Base-by-base conservation (phyloP, 306 rosid species). In the Dalbergia cultrata region DNA sequence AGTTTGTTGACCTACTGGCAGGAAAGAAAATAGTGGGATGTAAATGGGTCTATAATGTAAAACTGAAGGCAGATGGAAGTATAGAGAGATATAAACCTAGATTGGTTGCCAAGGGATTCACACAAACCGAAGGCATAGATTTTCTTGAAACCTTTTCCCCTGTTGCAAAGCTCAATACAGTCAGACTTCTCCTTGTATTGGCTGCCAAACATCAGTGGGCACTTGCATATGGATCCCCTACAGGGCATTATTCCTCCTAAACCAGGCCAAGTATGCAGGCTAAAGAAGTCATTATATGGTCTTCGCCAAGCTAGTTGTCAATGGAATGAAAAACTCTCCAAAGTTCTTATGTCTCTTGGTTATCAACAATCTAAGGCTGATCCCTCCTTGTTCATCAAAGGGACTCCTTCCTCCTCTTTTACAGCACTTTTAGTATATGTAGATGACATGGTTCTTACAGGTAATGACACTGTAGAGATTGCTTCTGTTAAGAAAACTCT, bases 341-440 rank as follows among this genome's bases (percentile, higher is more conserved):
- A 35, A 6, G 57, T 16, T 0, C 57, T 14, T 0, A 5, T 52
- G 0, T 14, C 18, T 1, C 6, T 3, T 13, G 8, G 57, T 1
- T 14, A 12, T 13, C 12, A 2, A 2, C 54, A 49, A 12, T 12
- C 54, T 13, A 16, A 49, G 6, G 54, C n/a, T 0, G 54, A 49
- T 3, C 3, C 0, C 5, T 49, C 54, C 54, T 4, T 11, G 14
- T 49, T 49, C 5, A 49, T 16, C 14, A 3, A 11, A 11, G 5
- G 4, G 1, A 49, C 0, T 0, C 6, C 0, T 0, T 3, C 0
- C 6, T 4, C 1, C 3, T 12, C 16, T 0, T 12, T 49, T 16
- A 49, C 54, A 0, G n/a, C 5, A 11, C 16, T 49, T 4, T 6
- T 35, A 5, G 6, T 35, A 4, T 35, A 35, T 35, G 39, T 35